Conservation (phyloP, 148 eudicot species). For the Rhododendron simsii region DNA sequence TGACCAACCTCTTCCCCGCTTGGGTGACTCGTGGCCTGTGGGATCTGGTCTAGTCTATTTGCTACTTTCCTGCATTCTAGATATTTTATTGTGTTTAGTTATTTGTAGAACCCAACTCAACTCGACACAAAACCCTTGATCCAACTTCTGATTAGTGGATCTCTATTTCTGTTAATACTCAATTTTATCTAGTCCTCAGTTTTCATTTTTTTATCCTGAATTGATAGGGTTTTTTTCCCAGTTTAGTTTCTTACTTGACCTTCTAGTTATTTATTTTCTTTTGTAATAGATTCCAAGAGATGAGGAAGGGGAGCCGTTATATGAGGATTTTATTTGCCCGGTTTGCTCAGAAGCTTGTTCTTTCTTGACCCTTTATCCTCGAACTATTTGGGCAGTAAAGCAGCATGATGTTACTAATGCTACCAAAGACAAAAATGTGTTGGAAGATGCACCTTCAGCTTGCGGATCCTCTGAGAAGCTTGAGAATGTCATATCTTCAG, state of each 20-base stretch:
- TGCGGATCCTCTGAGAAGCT: conserved; percentile 30
- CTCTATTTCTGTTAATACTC: not conserved
- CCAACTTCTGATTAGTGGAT: not conserved
- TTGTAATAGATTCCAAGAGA: conserved; percentile 74
- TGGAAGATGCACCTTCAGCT: conserved; percentile 34
- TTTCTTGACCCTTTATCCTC: conserved; percentile 69
- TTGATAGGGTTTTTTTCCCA: not conserved
- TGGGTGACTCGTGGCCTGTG: not conserved
- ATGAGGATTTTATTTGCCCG: conserved; percentile 85
- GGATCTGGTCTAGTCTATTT: not conserved
- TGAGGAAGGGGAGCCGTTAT: conserved; percentile 78
- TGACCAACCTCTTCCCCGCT: not conserved
- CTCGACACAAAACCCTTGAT: not conserved
- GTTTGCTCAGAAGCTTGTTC: conserved; percentile 59
- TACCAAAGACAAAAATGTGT: conserved; percentile 47
- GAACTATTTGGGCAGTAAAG: conserved; percentile 45
- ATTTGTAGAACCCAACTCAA: not conserved
- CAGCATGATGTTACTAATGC: conserved; percentile 32
- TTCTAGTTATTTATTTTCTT: not conserved
- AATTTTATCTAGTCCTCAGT: not conserved
- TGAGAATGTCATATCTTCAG: conserved; percentile 20
- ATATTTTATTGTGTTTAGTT: not conserved
- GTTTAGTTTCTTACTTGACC: not conserved
- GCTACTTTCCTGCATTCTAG: not conserved
- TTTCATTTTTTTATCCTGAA: not conserved